Evolutionary conservation across 2,329 filamentous ascomycete species (phyloP).

Genomic region (Trichothecium sympodiale): DNA sequence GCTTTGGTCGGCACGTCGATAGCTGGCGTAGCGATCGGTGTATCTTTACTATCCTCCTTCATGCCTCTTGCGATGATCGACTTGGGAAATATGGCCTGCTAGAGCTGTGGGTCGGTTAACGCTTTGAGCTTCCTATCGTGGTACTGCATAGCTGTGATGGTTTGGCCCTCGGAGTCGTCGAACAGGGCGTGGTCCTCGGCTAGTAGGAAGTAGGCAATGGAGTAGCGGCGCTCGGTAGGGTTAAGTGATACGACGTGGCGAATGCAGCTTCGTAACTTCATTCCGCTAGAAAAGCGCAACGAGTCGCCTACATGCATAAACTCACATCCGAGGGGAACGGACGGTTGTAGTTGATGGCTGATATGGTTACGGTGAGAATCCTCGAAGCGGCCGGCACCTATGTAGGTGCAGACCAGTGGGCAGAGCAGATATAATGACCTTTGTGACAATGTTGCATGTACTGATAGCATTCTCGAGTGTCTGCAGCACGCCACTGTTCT

Average conservation of each 20-base stretch:
- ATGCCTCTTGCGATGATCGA: slow-evolving; percentile 40
- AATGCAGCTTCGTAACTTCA: slow-evolving; percentile 44
- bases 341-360: slow-evolving; percentile 33
- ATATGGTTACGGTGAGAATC: slow-evolving; percentile 39
- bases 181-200: slow-evolving; percentile 46
- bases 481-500: slow-evolving; percentile 34
- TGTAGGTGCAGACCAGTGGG: slow-evolving; percentile 34
- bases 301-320: slow-evolving; percentile 50
- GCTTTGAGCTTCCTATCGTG: slow-evolving; percentile 44
- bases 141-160: slow-evolving; percentile 41
- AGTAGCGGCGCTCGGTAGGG: slow-evolving; percentile 43
- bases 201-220: slow-evolving; percentile 46
- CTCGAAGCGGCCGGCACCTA: slow-evolving; percentile 35
- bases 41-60: slow-evolving; percentile 25
- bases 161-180: slow-evolving; percentile 40
- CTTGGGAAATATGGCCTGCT: slow-evolving; percentile 34
- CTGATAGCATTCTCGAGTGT: slow-evolving; percentile 38
- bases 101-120: slow-evolving; percentile 30
- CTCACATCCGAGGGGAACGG: slow-evolving; percentile 27
- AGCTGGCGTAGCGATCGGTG: slow-evolving; percentile 5
- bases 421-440: slow-evolving; percentile 38
- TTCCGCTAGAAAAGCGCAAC: slow-evolving; percentile 41
- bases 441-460: slow-evolving; percentile 37
- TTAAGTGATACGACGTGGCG: slow-evolving; percentile 45
- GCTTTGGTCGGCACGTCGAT: not conserved